Percentiles rank a stretch among this genome's conserved stretches.
These are phyloP conservation scores for Diaporthe caulivora DNA, from an alignment of 2,329 filamentous ascomycete genomes.

Conservation along the genomic window DNA sequence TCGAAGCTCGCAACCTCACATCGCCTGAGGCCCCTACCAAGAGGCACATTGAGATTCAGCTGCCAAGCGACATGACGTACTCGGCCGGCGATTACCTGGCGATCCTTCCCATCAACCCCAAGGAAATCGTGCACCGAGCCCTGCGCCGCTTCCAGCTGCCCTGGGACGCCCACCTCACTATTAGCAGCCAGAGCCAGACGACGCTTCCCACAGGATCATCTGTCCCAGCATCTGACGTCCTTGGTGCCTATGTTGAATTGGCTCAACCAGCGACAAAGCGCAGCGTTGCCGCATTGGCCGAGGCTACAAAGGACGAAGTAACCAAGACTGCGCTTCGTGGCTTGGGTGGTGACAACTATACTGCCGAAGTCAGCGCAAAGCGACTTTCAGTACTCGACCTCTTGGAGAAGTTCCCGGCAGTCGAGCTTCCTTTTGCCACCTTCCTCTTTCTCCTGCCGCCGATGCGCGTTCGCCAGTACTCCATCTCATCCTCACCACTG, in stretches of 20 bases:
- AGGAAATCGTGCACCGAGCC: slow-evolving; percentile 70
- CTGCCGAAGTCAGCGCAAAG: slow-evolving; percentile 58
- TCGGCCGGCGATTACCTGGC: slow-evolving; percentile 81
- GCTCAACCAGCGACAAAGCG: slow-evolving; percentile 75
- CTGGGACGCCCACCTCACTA: slow-evolving; percentile 75
- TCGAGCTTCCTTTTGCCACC: slow-evolving; percentile 67
- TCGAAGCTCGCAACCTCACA: slow-evolving; percentile 64
- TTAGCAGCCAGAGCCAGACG: slow-evolving; percentile 62
- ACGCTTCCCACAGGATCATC: slow-evolving; percentile 66
- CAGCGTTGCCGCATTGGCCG: slow-evolving; percentile 60
- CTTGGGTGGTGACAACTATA: slow-evolving; percentile 54
- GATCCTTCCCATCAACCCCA: slow-evolving; percentile 77
- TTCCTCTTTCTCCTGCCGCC: slow-evolving; percentile 75
- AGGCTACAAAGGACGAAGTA: slow-evolving; percentile 61
- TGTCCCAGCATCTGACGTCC: slow-evolving; percentile 72
- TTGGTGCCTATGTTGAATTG: slow-evolving; percentile 79
- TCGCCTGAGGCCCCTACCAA: slow-evolving; percentile 65
- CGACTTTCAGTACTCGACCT: slow-evolving; percentile 71
- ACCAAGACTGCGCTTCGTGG: slow-evolving; percentile 51
- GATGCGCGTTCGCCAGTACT: slow-evolving; percentile 64
- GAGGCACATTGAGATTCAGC: slow-evolving; percentile 73
- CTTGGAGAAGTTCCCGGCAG: slow-evolving; percentile 66
- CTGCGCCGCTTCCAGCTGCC: slow-evolving; percentile 74
- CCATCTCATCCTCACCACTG: slow-evolving; percentile 80
- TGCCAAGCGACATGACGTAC: slow-evolving; percentile 76